Percentiles rank a stretch among this genome's conserved stretches.
Evolutionary conservation across 352 stramenopile genomes (phyloP).

Genomic region (Discostella stelligera): DNA sequence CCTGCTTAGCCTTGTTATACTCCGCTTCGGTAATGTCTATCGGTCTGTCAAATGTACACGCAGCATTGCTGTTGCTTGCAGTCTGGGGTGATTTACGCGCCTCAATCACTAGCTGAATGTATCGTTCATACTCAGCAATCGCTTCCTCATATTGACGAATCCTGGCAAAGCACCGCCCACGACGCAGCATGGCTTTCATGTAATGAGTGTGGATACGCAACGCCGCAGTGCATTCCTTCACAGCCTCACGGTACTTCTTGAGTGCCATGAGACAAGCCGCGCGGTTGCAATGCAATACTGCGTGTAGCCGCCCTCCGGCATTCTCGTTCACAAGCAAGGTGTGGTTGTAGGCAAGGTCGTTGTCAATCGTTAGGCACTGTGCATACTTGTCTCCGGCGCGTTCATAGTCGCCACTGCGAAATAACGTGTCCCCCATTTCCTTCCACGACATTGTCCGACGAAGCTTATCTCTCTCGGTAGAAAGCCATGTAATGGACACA

Average conservation of each 20-base stretch:
- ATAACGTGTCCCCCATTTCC: constrained; percentile 26
- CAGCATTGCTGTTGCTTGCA: constrained; percentile 26
- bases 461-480: constrained; percentile 59
- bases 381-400: constrained; percentile 62
- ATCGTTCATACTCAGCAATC: constrained; percentile 71
- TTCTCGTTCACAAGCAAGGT: constrained; percentile 41
- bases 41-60: constrained; percentile 73
- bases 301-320: constrained; percentile 72
- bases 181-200: constrained; percentile 80
- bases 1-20: constrained; percentile 54
- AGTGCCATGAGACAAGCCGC: constrained; percentile 78
- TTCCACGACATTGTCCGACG: constrained; percentile 59
- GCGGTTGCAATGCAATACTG: constrained; percentile 80
- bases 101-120: constrained; percentile 59
- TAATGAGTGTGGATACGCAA: constrained; percentile 77
- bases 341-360: constrained; percentile 37
- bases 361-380: constrained; percentile 63
- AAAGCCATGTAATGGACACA: constrained; percentile 48
- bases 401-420: constrained; percentile 10
- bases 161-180: constrained; percentile 67
- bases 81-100: constrained; percentile 32
- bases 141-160: constrained; percentile 67
- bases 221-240: constrained; percentile 67
- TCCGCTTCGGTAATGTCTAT: constrained; percentile 60
- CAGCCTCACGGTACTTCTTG: constrained; percentile 63